Base-by-base conservation (phyloP, 139 green algal genomes). In the Chlorella sorokiniana region DNA sequence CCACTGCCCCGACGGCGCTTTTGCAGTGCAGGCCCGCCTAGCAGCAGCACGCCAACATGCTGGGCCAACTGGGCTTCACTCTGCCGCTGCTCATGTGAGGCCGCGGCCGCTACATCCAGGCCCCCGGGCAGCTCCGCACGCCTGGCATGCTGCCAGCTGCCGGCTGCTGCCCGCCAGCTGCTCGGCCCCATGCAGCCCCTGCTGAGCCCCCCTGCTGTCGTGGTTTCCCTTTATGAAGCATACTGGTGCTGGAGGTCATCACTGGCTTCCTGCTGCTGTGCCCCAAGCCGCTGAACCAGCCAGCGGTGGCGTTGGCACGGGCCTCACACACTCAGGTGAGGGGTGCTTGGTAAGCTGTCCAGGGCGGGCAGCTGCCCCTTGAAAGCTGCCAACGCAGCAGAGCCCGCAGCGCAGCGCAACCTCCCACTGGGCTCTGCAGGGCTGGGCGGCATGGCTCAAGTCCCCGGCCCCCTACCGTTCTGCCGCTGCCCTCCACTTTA, bases 41-140 rank as follows among this genome's bases (percentile, higher is more conserved):
- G 31, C 54, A 8, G 54, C 22, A 14, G 20, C 23, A 31, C n/a
- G 67, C 70, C 70, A 78, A 44, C 51, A 65, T 65, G 56, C 18
- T n/a, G 18, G 23, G 16, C 18, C 56, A 65, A 65, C 35, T 79
- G 48, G 72, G 72, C 48, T 79, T 79, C 72, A 68, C 72, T 22
- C 51, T 79, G 72, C 72, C 72, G 22, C 51, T 79, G 33, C 41
- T 79, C 27, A 38, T 79, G 56, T 65, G 23, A 65, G 56, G 29
- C 6, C n/a, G n/a, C 6, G 48, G 14, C 11, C 11, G 48, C 48
- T 25, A 11, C 48, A 59, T 59, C 48, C 48, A n/a, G n/a, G n/a
- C n/a, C n/a, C n/a, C n/a, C n/a, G n/a, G n/a, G n/a, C n/a, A n/a
- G n/a, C n/a, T n/a, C n/a, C n/a, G n/a, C n/a, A n/a, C n/a, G n/a